Evolutionary conservation across 305 asterid genomes (phyloP), one percentile per base, ranked within the genome.

Genomic region (Solanum hybrid): DNA sequence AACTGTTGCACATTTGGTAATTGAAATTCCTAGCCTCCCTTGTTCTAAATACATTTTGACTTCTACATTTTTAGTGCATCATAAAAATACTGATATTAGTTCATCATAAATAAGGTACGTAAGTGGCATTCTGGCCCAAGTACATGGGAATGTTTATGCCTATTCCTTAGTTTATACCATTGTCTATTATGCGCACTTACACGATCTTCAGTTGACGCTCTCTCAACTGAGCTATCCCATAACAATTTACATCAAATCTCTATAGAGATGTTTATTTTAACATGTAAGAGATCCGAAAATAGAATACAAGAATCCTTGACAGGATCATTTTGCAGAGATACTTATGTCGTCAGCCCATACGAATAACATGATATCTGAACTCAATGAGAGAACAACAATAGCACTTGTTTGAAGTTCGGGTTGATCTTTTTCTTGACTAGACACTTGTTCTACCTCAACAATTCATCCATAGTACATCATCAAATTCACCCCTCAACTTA

Each of bases 381-480:
- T 57, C 24, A 20, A 18, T 57, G 71, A 61, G 26, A 8, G 71
- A 61, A 61, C 26, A 61, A 61, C 76, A 11, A 69, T 24, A 71
- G 77, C 20, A 73, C 22, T 3, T 28, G 79, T 73, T 73, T 13
- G 36, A 73, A 73, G 35, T 73, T 0, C 2, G 14, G 42, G 4
- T 24, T 39, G 67, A 13, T 82, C 26, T 82, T 82, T 40, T 33
- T 75, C 81, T 74, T 29, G 40, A 39, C 26, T 40, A 2, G 3
- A 22, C 87, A 40, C 5, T 39, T 82, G 26, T 26, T 51, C 75
- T 31, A 57, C 28, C 18, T 85, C 46, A 89, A 91, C 67, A 94
- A 28, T 89, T 57, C 85, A 97, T 92, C 99, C 98, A 97, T 89
- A 93, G 87, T 3, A 96, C 98, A 37, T 97, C 99, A 28, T 90